These are phyloP conservation scores for Bullera alba DNA, from an alignment of 768 basidiomycete genomes.

Conservation along the genomic window DNA sequence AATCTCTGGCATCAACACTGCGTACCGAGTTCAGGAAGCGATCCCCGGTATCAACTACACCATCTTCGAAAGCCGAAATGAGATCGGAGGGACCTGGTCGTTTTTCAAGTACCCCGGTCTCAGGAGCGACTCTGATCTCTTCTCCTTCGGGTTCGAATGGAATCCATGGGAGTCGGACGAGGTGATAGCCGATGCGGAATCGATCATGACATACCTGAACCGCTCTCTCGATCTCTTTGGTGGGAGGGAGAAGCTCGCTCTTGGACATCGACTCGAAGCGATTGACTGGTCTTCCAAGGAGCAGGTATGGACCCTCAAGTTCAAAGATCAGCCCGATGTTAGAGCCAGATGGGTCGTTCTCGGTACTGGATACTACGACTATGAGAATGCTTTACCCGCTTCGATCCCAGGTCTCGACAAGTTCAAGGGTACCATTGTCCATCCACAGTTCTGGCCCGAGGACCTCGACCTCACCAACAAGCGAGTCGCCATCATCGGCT, in stretches of 20 bases:
- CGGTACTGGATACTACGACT: constrained; percentile 20
- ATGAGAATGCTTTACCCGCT: constrained; percentile 10
- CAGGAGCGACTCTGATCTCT: constrained; percentile 14
- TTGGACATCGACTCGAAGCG: not conserved
- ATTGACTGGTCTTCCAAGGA: constrained; percentile 10
- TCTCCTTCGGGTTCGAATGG: too few species aligned
- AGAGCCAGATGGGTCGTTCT: constrained; percentile 16
- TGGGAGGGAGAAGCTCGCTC: not conserved
- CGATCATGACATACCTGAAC: constrained; percentile 5
- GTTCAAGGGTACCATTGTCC: constrained; percentile 13
- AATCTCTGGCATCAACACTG: constrained; percentile 14
- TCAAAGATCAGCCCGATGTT: not conserved
- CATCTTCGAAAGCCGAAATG: constrained; percentile 11
- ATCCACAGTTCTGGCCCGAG: constrained; percentile 22
- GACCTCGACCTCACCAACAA: constrained; percentile 8
- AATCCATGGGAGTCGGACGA: too few species aligned
- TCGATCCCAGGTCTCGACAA: constrained; percentile 11
- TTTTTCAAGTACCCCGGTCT: constrained; percentile 21
- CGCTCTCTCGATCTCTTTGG: not conserved
- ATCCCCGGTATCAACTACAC: constrained; percentile 4
- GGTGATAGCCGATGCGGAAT: too few species aligned
- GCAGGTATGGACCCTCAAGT: constrained; percentile 5
- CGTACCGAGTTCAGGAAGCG: constrained; percentile 3
- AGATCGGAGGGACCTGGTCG: constrained; percentile 14
- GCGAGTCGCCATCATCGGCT: constrained; percentile 14